Conservation (phyloP, 2,329 filamentous ascomycete genomes). For the Colletotrichum sp. region DNA sequence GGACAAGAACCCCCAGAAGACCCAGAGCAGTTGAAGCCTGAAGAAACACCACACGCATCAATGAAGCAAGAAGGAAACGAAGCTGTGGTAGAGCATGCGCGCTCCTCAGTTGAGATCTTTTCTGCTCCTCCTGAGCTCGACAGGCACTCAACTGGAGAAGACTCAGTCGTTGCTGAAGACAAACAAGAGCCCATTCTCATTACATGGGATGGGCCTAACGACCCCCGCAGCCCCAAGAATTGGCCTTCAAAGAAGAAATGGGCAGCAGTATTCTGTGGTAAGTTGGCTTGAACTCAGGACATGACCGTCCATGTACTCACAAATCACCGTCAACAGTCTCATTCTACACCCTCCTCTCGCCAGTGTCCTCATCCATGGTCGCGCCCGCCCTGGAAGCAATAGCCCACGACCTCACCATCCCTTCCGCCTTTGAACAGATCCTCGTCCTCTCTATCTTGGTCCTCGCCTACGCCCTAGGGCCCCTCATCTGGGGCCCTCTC, state of each 20-base stretch:
- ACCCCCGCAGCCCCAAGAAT: not conserved
- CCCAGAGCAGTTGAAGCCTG: not conserved
- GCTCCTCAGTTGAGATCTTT: not conserved
- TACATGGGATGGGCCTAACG: not conserved
- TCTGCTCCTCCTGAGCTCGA: not conserved
- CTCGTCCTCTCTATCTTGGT: constrained; percentile 31
- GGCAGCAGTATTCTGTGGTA: not conserved
- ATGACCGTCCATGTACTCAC: not conserved
- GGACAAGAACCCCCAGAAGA: not conserved
- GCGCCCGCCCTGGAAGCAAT: not conserved
- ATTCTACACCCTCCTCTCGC: not conserved
- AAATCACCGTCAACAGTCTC: not conserved
- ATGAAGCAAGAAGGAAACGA: not conserved
- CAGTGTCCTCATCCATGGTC: not conserved
- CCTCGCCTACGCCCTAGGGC: constrained; percentile 56
- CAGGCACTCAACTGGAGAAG: not conserved
- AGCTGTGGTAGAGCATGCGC: not conserved
- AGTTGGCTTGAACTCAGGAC: not conserved
- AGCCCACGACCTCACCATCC: not conserved
- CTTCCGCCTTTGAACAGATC: not conserved
- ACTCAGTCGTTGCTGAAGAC: not conserved
- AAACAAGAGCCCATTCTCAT: not conserved
- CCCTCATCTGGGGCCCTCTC: constrained; percentile 53
- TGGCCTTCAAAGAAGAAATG: not conserved
- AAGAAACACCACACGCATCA: not conserved